Base-by-base conservation (phyloP, 345 rosid species). In the Odontarrhena argentea region DNA sequence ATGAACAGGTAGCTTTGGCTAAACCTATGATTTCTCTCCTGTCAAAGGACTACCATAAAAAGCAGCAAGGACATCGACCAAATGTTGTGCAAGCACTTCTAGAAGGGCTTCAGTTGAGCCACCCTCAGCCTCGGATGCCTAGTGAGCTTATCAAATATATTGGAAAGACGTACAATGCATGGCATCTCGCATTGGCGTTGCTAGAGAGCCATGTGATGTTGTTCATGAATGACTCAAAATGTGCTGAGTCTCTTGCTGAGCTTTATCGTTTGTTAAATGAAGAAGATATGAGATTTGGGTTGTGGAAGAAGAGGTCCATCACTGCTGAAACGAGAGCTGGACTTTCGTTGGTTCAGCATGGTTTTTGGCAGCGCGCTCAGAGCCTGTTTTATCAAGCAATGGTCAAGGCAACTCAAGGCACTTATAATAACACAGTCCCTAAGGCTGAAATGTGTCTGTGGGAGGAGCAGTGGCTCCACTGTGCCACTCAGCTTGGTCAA, bases 371-470 rank as follows among this genome's bases (percentile, higher is more conserved):
- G 76, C 95, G 80, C 65, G 83, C 97, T 61, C 99, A 91, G 70
- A 84, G 82, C 76, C 95, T 94, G 60, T 94, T 94, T 80, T 87
- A 87, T 74, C 90, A 91, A 73, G 99, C 99, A 53, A 95, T 95
- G 99, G 86, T 84, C 59, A 95, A 91, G 90, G 99, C 97, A 78
- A 94, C 95, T 76, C 99, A 91, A 76, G 99, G 96, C 44, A 91
- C 99, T 35, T 95, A 95, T 68, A 91, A 87, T 75, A 95, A 91
- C 78, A 83, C 90, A 1, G 99, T 95, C 30, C 99, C 99, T 5
- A 95, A 95, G 80, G 99, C 99, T 59, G 99, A 95, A 82, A 95
- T 95, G 99, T 91, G 96, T 74, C 85, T 95, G 46, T 95, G 99
- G 99, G 99, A 95, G 86, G 99, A 95, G 79, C 97, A 95, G 65